Percentiles rank a stretch among this genome's conserved stretches.
These are phyloP conservation scores for Blumeria graminis DNA, from an alignment of 2,329 filamentous ascomycete species.

Conservation along the genomic window DNA sequence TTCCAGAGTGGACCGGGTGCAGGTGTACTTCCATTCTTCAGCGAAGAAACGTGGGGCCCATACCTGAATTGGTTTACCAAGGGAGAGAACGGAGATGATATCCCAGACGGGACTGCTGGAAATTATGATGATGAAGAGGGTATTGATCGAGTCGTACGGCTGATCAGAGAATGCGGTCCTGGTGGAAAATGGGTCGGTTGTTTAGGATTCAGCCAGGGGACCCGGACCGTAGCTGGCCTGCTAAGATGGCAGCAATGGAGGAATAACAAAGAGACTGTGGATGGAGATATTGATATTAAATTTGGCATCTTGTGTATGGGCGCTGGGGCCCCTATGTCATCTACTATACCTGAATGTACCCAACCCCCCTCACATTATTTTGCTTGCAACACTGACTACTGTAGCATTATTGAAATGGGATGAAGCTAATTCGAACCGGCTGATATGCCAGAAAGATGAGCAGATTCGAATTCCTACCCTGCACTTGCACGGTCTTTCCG, in stretches of 20 bases:
- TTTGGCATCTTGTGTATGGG: conserved; percentile 6
- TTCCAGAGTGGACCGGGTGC: conserved; percentile 36
- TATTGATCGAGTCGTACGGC: neutral
- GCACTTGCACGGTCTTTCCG: conserved; percentile 7
- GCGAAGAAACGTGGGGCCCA: conserved; percentile 16
- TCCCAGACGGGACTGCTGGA: conserved; percentile 4
- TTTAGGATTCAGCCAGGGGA: conserved; percentile 43
- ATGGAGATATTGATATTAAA: conserved; percentile 3
- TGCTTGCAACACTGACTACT: neutral
- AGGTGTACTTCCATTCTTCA: conserved; percentile 33
- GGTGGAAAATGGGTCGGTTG: conserved; percentile 26
- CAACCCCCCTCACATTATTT: too few relatives aligned
- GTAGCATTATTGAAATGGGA: neutral
- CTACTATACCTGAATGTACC: neutral
- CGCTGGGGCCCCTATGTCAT: conserved; percentile 1
- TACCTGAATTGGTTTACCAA: conserved; percentile 7
- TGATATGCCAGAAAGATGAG: neutral
- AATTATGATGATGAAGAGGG: conserved; percentile 1
- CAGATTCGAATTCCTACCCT: neutral
- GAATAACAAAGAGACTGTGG: neutral
- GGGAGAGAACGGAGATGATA: conserved; percentile 3
- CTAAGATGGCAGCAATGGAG: conserved; percentile 32
- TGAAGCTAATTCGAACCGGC: neutral
- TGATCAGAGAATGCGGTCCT: neutral
- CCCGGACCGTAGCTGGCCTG: conserved; percentile 33